Base-by-base conservation (phyloP, 352 stramenopile genomes). In the Pythium vanterpoolii region DNA sequence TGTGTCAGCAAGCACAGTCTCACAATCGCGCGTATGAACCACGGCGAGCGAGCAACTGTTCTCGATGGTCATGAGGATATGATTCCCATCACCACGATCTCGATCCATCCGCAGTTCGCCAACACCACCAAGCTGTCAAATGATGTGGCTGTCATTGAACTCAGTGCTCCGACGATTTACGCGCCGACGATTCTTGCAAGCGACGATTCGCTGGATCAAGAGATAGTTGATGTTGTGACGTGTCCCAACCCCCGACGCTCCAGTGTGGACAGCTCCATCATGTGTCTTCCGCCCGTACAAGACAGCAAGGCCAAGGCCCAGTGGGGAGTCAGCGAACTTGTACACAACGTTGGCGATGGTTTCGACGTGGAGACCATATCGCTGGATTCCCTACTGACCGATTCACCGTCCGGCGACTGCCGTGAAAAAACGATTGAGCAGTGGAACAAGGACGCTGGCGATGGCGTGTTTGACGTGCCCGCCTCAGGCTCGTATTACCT, bases 81-180 rank as follows among this genome's bases (percentile, higher is more conserved):
- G 4, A 40, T 71, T 21, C 34, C 49, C 0, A 34, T 65, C n/a
- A n/a, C 8, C 0, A 49, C 24, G 11, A 26, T 71, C 26, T 27
- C 42, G 4, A 28, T 52, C 4, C 64, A 71, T 34, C 64, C 64
- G 6, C 38, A 48, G 31, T 71, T 60, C 24, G 57, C 14, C 52
- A 71, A 60, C 39, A n/a, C 23, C 8, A 66, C 56, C 26, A 39
- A 27, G 21, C 34, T 61, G 19, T 66, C 57, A 4, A 64, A 66
- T 42, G 53, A 71, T 23, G 23, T 71, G 26, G 64, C 64, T 1
- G 43, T 71, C 31, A 36, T 71, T 19, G 23, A 56, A 21, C 58
- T 71, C 16, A 50, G 47, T 13, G 64, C 38, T 5, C 56, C 64
- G 26, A 63, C 56, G 0, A 57, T 71, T 3, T 71, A 71, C 47